Percentiles rank a stretch among this genome's conserved stretches.
Conservation (phyloP, 169 alveolate genomes). For the Plasmodium falciparum region DNA sequence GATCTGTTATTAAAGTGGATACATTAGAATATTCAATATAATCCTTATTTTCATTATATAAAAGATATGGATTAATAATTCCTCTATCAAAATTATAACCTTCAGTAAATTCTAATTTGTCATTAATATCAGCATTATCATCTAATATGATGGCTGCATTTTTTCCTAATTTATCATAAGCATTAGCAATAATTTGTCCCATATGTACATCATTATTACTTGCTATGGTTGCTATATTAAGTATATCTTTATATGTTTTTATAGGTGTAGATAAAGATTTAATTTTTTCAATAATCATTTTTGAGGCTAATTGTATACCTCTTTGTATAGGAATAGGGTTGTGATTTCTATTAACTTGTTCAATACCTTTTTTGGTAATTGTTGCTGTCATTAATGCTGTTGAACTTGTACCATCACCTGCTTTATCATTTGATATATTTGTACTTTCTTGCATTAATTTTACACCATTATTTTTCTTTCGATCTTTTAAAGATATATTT, state of each 20-base stretch:
- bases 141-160: conserved; percentile 91
- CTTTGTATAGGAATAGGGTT: conserved; percentile 90
- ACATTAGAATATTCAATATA: conserved; percentile 88
- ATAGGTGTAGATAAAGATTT: conserved; percentile 88
- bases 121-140: conserved; percentile 91
- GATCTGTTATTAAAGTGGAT: conserved; percentile 87
- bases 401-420: conserved; percentile 94
- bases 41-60: conserved; percentile 89
- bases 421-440: conserved; percentile 90
- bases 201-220: conserved; percentile 90
- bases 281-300: conserved; percentile 88
- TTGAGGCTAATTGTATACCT: conserved; percentile 90
- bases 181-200: conserved; percentile 92
- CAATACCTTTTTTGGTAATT: conserved; percentile 89
- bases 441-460: conserved; percentile 92
- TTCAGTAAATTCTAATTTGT: conserved; percentile 90
- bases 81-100: conserved; percentile 93
- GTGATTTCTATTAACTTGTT: conserved; percentile 91
- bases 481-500: conserved; percentile 88
- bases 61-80: conserved; percentile 90
- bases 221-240: conserved; percentile 91
- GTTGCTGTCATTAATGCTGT: conserved; percentile 92
- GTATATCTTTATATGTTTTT: conserved; percentile 86
- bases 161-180: conserved; percentile 90
- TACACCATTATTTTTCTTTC: conserved; percentile 91